These are phyloP conservation scores for Coemansia sp. DNA, from an alignment of 192 early-diverging fungal genomes.

Conservation along the genomic window DNA sequence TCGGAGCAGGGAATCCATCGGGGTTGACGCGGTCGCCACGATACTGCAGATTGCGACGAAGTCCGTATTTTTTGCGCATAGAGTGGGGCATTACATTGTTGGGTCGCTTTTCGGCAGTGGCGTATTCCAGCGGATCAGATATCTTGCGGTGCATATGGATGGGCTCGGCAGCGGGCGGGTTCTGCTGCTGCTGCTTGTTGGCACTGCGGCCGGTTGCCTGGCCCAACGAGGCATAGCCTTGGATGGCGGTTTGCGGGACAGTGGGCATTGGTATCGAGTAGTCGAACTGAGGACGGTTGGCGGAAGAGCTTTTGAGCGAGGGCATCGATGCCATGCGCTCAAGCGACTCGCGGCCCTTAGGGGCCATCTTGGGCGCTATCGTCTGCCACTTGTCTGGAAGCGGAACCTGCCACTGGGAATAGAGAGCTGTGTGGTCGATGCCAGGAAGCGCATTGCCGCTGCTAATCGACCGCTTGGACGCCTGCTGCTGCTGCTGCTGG, in stretches of 20 bases:
- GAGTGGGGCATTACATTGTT: conserved; percentile 20
- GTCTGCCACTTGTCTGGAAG: conserved; percentile 19
- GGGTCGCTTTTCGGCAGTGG: conserved; percentile 42
- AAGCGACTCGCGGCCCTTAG: conserved; percentile 36
- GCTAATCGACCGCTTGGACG: conserved; percentile 37
- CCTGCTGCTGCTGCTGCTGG: conserved; percentile 19
- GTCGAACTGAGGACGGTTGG: conserved; percentile 26
- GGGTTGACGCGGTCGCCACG: conserved; percentile 27
- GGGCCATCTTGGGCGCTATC: background rate
- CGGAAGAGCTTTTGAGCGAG: conserved; percentile 26
- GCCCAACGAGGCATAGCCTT: conserved; percentile 18
- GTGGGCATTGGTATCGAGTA: conserved; percentile 26
- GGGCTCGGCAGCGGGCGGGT: conserved; percentile 5
- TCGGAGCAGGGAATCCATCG: conserved; percentile 7
- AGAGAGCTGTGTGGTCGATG: conserved; percentile 10
- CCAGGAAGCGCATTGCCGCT: conserved; percentile 21
- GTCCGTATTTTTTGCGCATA: conserved; percentile 48
- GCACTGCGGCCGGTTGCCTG: conserved; percentile 5
- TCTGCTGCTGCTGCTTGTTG: background rate
- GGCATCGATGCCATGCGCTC: conserved; percentile 53
- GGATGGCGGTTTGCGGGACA: conserved; percentile 10
- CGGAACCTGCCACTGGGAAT: conserved; percentile 23
- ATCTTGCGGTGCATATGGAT: conserved; percentile 42
- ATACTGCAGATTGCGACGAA: conserved; percentile 45
- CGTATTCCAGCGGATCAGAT: conserved; percentile 44